phyloP scores from a whole-genome alignment of 352 stramenopile species.

The Pythium insidiosum region DNA sequence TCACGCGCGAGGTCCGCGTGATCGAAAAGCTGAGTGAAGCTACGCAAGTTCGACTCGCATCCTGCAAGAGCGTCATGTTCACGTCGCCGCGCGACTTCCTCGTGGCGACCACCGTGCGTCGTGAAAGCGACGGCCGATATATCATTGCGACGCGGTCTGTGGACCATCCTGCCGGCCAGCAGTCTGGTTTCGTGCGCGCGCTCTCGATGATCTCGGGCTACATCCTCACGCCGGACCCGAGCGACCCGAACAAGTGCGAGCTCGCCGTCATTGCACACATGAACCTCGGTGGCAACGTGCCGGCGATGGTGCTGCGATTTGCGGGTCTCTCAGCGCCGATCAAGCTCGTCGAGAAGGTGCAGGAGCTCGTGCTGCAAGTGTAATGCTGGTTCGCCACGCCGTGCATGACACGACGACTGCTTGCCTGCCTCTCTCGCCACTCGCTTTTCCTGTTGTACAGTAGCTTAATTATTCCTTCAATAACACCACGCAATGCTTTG shows the following conservation, averaged over 20 bases:
- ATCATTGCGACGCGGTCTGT: slow-evolving; percentile 70
- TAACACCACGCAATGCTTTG: too few relatives aligned
- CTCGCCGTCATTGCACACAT: slow-evolving; percentile 69
- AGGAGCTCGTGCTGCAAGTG: slow-evolving; percentile 10
- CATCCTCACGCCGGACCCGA: slow-evolving; percentile 48
- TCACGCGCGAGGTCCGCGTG: slow-evolving; percentile 60
- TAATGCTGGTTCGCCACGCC: too few relatives aligned
- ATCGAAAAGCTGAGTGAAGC: slow-evolving; percentile 56
- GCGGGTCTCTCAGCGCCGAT: slow-evolving; percentile 70
- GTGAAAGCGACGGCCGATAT: slow-evolving; percentile 37
- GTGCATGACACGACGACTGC: too few relatives aligned
- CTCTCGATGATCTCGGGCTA: slow-evolving; percentile 56
- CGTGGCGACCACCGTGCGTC: slow-evolving; percentile 45
- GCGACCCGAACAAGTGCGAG: slow-evolving; percentile 58
- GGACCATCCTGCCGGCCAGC: slow-evolving; percentile 36
- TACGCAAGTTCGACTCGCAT: slow-evolving; percentile 55
- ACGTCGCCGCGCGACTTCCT: slow-evolving; percentile 67
- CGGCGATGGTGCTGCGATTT: slow-evolving; percentile 63
- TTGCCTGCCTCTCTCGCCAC: too few relatives aligned
- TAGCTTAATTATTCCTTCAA: too few relatives aligned
- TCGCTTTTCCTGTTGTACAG: too few relatives aligned
- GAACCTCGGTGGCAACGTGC: slow-evolving; percentile 64
- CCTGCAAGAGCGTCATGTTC: slow-evolving; percentile 69
- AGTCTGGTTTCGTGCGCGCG: slow-evolving; percentile 19
- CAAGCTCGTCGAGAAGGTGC: slow-evolving; percentile 78